These are phyloP conservation scores for Wickerhamomyces hampshirensis DNA, from an alignment of 805 yeast species.

Conservation along the genomic window DNA sequence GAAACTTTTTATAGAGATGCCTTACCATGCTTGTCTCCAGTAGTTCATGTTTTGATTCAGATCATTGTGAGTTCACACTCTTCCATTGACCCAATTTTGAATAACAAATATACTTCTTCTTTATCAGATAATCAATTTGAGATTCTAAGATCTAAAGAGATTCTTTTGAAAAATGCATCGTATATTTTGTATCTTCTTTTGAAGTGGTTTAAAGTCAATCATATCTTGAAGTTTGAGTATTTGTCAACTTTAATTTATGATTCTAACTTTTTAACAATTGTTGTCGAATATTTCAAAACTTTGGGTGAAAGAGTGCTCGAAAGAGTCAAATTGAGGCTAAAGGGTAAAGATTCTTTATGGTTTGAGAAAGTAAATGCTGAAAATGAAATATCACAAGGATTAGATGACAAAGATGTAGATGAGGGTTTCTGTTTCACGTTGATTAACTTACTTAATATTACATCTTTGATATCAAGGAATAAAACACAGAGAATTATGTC, in stretches of 20 bases:
- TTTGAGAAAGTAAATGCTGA: slow-evolving; percentile 2
- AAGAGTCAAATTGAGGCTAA: slow-evolving; percentile 25
- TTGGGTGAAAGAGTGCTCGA: slow-evolving; percentile 24
- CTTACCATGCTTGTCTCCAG: slow-evolving; percentile 54
- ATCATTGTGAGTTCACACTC: slow-evolving; percentile 38
- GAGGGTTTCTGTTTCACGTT: slow-evolving; percentile 41
- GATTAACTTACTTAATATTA: slow-evolving; percentile 46
- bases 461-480: slow-evolving; percentile 55
- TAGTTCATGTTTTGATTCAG: slow-evolving; percentile 60
- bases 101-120: slow-evolving; percentile 38
- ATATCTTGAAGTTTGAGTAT: slow-evolving; percentile 75
- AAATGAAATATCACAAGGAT: not conserved
- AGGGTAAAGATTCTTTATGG: slow-evolving; percentile 10
- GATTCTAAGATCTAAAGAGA: slow-evolving; percentile 52
- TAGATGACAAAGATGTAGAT: slow-evolving; percentile 26
- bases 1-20: slow-evolving; percentile 53
- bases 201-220: slow-evolving; percentile 77
- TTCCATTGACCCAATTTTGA: slow-evolving; percentile 1
- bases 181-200: slow-evolving; percentile 48
- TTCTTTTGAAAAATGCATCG: slow-evolving; percentile 53
- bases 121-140: slow-evolving; percentile 21
- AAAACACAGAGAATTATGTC: slow-evolving; percentile 72
- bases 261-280: slow-evolving; percentile 42
- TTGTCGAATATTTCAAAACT: slow-evolving; percentile 14
- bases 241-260: slow-evolving; percentile 71